phyloP scores from a whole-genome alignment of 805 yeast species.

The Nakazawaea populi region DNA sequence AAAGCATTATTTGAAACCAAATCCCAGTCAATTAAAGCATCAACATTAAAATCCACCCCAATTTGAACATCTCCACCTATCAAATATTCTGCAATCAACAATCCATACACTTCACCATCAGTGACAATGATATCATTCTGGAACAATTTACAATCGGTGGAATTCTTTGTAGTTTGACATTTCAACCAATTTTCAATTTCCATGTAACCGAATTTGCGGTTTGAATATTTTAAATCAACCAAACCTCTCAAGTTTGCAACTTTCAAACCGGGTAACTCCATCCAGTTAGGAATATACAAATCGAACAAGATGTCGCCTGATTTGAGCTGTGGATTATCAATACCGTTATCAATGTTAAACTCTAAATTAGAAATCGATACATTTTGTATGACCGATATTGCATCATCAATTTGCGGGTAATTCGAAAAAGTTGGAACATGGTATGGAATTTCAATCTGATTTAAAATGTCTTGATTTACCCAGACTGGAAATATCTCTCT shows the following conservation, averaged over 20 bases:
- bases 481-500: constrained; percentile 3
- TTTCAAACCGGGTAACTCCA: background rate
- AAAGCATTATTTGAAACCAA: background rate
- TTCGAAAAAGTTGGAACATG: constrained; percentile 1
- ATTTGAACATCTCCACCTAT: background rate
- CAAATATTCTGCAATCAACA: constrained; percentile 5
- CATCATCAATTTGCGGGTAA: background rate
- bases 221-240: constrained; percentile 1
- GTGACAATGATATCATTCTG: constrained; percentile 6
- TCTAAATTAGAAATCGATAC: constrained; percentile 1
- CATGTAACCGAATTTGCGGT: constrained; percentile 2
- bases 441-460: background rate
- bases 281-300: background rate
- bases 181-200: background rate
- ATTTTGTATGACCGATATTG: background rate
- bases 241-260: background rate
- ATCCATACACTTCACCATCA: constrained; percentile 1
- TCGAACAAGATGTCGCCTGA: constrained; percentile 1
- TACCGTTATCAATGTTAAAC: constrained; percentile 7
- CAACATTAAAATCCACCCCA: background rate
- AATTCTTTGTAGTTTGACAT: background rate
- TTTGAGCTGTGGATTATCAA: constrained; percentile 1
- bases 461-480: background rate
- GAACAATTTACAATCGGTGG: background rate
- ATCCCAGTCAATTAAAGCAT: background rate